phyloP scores from a whole-genome alignment of 2,329 filamentous ascomycete genomes.

The Xylaria sp. region DNA sequence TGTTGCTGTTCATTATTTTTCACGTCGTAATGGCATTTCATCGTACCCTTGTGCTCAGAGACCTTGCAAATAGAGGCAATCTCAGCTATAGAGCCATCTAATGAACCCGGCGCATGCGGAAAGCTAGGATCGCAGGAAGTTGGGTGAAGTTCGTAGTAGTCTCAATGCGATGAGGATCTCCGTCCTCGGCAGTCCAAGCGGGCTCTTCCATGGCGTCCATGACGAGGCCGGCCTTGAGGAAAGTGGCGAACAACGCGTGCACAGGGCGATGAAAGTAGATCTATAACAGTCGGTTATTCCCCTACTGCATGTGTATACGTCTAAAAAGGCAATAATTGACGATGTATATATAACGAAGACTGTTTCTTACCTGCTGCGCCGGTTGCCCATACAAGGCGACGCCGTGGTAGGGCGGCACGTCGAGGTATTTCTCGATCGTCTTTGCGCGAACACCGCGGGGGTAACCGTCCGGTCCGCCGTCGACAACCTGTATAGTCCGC shows the following conservation, averaged over 20 bases:
- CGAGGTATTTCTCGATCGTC: slow-evolving; percentile 21
- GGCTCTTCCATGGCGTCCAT: slow-evolving; percentile 24
- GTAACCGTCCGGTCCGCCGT: slow-evolving; percentile 4
- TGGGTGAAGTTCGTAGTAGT: slow-evolving; percentile 5
- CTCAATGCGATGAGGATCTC: background rate
- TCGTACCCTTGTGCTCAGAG: no score
- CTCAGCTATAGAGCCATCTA: background rate
- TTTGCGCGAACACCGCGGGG: slow-evolving; percentile 7
- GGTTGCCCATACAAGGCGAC: slow-evolving; percentile 18
- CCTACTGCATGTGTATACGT: background rate
- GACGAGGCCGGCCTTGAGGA: slow-evolving; percentile 17
- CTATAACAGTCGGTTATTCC: background rate
- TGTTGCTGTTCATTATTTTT: no score
- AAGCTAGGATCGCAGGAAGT: slow-evolving; percentile 19
- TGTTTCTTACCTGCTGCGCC: slow-evolving; percentile 17
- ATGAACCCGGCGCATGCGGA: slow-evolving; percentile 5
- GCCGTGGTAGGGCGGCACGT: slow-evolving; percentile 16
- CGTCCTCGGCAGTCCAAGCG: slow-evolving; percentile 7
- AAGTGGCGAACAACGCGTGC: slow-evolving; percentile 18
- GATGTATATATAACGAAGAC: background rate
- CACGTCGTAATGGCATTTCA: no score
- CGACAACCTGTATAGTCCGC: slow-evolving; percentile 12
- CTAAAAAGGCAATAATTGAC: background rate
- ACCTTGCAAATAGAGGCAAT: no score
- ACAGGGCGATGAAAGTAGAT: slow-evolving; percentile 15